Evolutionary conservation across 208 protist genomes (phyloP).

Genomic region (Leishmania martiniquensis): DNA sequence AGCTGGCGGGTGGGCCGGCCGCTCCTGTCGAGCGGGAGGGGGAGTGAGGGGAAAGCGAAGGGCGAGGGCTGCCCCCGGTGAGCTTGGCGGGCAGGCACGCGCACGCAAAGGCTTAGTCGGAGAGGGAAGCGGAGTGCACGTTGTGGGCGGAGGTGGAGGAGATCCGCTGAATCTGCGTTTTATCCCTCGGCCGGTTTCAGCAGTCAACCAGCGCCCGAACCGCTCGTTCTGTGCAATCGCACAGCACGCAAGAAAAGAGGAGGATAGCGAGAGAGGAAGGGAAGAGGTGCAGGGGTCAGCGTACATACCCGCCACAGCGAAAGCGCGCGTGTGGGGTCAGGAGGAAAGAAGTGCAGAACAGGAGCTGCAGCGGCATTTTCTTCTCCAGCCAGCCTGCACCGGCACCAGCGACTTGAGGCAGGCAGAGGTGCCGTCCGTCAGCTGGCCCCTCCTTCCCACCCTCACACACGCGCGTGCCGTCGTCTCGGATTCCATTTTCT

Average conservation of each 20-base stretch:
- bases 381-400: too few species aligned
- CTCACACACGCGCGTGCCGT: background rate
- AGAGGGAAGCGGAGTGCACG: background rate
- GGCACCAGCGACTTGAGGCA: background rate
- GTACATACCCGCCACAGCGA: background rate
- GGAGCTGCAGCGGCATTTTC: background rate
- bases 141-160: background rate
- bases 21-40: background rate
- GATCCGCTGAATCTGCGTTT: background rate
- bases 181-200: background rate
- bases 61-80: background rate
- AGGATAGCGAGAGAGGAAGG: background rate
- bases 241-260: background rate
- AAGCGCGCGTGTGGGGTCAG: background rate
- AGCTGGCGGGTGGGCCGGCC: background rate
- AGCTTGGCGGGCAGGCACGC: background rate
- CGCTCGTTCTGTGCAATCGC: background rate
- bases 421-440: background rate
- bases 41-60: background rate
- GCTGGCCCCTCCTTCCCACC: background rate
- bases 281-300: background rate
- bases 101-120: background rate
- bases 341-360: background rate
- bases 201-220: background rate
- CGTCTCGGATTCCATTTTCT: background rate